Base-by-base conservation (phyloP, 2,329 filamentous ascomycete species). In the Nothophoma quercina region DNA sequence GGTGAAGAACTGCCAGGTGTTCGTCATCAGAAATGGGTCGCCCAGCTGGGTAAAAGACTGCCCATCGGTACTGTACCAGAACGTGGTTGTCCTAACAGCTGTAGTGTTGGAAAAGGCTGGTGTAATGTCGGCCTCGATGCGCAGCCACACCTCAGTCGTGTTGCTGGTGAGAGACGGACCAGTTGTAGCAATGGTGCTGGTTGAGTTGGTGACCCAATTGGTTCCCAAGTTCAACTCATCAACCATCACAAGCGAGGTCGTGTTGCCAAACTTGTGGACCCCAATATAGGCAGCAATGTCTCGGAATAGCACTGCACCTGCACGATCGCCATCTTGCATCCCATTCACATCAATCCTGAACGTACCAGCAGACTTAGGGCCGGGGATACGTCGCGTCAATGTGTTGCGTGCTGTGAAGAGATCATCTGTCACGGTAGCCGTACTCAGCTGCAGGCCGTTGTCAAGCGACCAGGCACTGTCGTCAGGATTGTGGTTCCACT, bases 401-500 rank as follows among this genome's bases (percentile, higher is more conserved):
- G 76, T 78, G 58, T 78, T 78, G 21, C 69, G 67, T 3, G 76
- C 77, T 0, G 66, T 61, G 71, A 73, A 71, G 2, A 85, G 63
- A 58, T 85, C 82, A 12, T 72, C 67, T 0, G 83, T 86, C 1
- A 84, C 76, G 0, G 78, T 81, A 1, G 79, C 80, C 2, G 83
- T 80, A 22, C 66, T 70, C 1, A 86, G 72, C 0, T 72, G 75
- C 2, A 86, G 60, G 2, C 80, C 79, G 23, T 77, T 70, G 32
- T 73, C 65, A 9, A 84, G 71, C 1, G 61, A 65, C 60, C 70
- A 86, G 7, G 77, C 79, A 8, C 66, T 71, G 1, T 68, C 74
- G 48, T 86, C 82, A 0, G 84, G 84, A 64, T 86, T 85, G 58
- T 86, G 84, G 61, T 86, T 87, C 83, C 83, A 86, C 64, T 86